Percentiles rank a stretch among this genome's conserved stretches.
Evolutionary conservation across 2,329 filamentous ascomycete species (phyloP).

Genomic region (Lithohypha guttulata): DNA sequence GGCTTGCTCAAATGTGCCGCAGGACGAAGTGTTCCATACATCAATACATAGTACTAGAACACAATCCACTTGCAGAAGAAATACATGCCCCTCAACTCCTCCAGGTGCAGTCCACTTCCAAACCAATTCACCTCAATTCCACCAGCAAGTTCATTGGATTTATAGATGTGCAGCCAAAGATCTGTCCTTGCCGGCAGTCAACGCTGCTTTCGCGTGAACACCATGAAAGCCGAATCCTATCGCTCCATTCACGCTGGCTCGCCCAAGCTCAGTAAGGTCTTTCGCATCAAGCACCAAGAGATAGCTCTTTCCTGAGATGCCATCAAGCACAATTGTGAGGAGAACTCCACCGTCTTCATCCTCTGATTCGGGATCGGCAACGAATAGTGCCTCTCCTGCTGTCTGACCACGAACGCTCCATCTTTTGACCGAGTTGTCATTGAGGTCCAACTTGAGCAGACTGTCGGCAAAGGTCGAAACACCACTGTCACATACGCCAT

Average conservation of each 20-base stretch:
- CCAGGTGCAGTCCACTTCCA: too few species aligned
- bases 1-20: too few species aligned
- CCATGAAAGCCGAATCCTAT: conserved; percentile 47
- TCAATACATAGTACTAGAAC: too few species aligned
- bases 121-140: too few species aligned
- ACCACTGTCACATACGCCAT: conserved; percentile 36
- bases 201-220: conserved; percentile 6
- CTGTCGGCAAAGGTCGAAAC: conserved; percentile 42
- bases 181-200: background rate
- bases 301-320: conserved; percentile 40
- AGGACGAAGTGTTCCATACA: too few species aligned
- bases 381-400: conserved; percentile 45
- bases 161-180: background rate
- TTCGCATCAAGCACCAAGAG: conserved; percentile 42
- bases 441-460: conserved; percentile 42
- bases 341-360: conserved; percentile 45
- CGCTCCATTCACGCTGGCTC: conserved; percentile 38
- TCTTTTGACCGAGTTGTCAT: conserved; percentile 29
- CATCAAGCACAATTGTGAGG: conserved; percentile 44
- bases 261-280: conserved; percentile 39
- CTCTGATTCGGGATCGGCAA: conserved; percentile 30
- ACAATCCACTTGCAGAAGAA: too few species aligned
- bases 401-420: conserved; percentile 42
- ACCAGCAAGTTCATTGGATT: background rate
- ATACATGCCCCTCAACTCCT: too few species aligned